Evolutionary conservation across 345 rosid species (phyloP), one percentile per base, ranked within the genome.

Genomic region (Bretschneidera sinensis): DNA sequence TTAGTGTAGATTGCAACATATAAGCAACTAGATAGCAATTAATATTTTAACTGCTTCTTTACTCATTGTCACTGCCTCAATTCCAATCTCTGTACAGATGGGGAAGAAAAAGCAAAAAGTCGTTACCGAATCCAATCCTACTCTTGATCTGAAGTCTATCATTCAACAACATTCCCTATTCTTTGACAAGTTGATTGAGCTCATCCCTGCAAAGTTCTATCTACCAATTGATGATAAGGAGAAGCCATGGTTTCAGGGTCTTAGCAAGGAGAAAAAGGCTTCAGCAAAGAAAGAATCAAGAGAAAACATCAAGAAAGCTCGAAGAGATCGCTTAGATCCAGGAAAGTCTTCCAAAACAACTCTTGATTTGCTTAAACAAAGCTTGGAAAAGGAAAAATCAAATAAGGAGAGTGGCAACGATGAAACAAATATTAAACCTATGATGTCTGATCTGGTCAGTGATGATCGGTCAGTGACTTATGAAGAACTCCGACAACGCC

Each of bases 191-290:
- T 67, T 86, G 66, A 19, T 83, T 14, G 83, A 86, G 71, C 85
- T 83, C 47, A 74, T 86, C 62, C 92, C 92, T 10, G 87, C 92
- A 15, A 86, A 67, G 77, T 83, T 83, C 65, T 86, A 83, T 75
- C 55, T 81, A 21, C n/a, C n/a, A n/a, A 79, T 86, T 49, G 81
- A 79, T 66, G 92, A 79, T 48, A 72, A 66, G 15, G 88, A 83
- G 24, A 83, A 70, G 48, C 76, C 78, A 14, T 78, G 86, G 86
- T 81, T 74, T 64, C 83, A 72, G 22, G 89, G 88, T 21, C 86
- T 83, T 53, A 81, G 83, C 65, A 86, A 83, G 62, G 66, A 22
- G 10, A 73, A 78, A 55, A 79, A 71, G 56, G 89, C 85, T 21
- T 64, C 64, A 13, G 82, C 84, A 20, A 81, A 81, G 81, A 76